These are phyloP conservation scores for Mucor saturninus DNA, from an alignment of 371 early-diverging fungal genomes.

Conservation along the genomic window DNA sequence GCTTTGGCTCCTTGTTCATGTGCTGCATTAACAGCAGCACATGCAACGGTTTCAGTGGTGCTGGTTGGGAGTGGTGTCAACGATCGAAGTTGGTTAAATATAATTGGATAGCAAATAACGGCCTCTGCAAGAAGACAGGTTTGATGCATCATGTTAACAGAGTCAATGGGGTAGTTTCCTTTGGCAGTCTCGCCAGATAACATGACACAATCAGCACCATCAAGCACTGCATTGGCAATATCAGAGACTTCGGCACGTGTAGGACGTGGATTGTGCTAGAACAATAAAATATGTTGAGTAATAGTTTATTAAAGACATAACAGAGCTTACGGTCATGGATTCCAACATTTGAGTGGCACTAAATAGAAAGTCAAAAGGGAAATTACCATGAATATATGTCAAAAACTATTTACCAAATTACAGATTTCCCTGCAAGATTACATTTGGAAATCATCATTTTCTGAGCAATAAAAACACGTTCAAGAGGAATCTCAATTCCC, in stretches of 20 bases:
- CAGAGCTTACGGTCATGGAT: slow-evolving; percentile 82
- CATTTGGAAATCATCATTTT: slow-evolving; percentile 97
- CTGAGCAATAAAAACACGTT: slow-evolving; percentile 92
- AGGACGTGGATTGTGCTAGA: slow-evolving; percentile 87
- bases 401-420: slow-evolving; percentile 69
- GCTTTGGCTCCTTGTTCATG: slow-evolving; percentile 86
- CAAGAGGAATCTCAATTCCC: slow-evolving; percentile 95
- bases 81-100: slow-evolving; percentile 80
- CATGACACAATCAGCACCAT: slow-evolving; percentile 99
- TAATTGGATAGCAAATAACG: slow-evolving; percentile 75
- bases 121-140: slow-evolving; percentile 79
- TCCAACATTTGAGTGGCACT: slow-evolving; percentile 99
- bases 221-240: slow-evolving; percentile 97
- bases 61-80: slow-evolving; percentile 76
- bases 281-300: not conserved
- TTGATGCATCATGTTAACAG: slow-evolving; percentile 77
- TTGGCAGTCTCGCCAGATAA: slow-evolving; percentile 98
- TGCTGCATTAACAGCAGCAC: slow-evolving; percentile 89
- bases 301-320: slow-evolving; percentile 6
- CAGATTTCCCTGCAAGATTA: slow-evolving; percentile 93
- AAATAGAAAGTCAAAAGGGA: not conserved
- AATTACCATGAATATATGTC: too few species aligned
- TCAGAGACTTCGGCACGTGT: slow-evolving; percentile 99
- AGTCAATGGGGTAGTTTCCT: slow-evolving; percentile 82
- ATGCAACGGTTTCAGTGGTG: slow-evolving; percentile 92